These are phyloP conservation scores for Lachancea fermentati DNA, from an alignment of 805 yeast species.

Conservation along the genomic window DNA sequence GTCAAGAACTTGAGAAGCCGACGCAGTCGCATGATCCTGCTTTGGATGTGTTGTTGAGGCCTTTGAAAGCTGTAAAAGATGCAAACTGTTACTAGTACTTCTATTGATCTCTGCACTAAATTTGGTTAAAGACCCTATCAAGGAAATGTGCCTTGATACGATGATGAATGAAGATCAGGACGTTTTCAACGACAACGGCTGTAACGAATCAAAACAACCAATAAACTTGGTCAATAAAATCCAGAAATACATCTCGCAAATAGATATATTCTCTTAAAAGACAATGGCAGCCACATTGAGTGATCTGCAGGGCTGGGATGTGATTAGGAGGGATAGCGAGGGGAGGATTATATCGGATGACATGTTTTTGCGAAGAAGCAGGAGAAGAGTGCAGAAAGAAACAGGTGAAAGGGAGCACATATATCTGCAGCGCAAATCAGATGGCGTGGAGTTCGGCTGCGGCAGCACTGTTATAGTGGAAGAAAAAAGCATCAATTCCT, in stretches of 20 bases:
- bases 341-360: slow-evolving; percentile 21
- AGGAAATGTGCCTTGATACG: too few species aligned
- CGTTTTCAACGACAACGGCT: too few species aligned
- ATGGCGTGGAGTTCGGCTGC: slow-evolving; percentile 42
- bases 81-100: too few species aligned
- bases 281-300: slow-evolving; percentile 22
- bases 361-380: slow-evolving; percentile 16
- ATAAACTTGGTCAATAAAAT: too few species aligned
- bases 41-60: too few species aligned
- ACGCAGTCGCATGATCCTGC: slow-evolving; percentile 5
- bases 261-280: background rate
- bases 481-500: slow-evolving; percentile 31
- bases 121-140: too few species aligned
- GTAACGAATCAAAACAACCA: too few species aligned
- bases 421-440: slow-evolving; percentile 38
- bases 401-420: slow-evolving; percentile 10
- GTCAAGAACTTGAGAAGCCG: slow-evolving; percentile 4
- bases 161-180: too few species aligned
- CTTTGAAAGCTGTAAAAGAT: too few species aligned
- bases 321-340: slow-evolving; percentile 23
- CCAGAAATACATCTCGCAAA: too few species aligned
- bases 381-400: slow-evolving; percentile 20
- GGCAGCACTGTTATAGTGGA: slow-evolving; percentile 51
- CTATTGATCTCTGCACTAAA: too few species aligned
- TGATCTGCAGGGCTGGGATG: slow-evolving; percentile 30